Percentiles rank a stretch among this genome's conserved stretches.
Evolutionary conservation across 768 basidiomycete species (phyloP).

Genomic region (Mycena venus): DNA sequence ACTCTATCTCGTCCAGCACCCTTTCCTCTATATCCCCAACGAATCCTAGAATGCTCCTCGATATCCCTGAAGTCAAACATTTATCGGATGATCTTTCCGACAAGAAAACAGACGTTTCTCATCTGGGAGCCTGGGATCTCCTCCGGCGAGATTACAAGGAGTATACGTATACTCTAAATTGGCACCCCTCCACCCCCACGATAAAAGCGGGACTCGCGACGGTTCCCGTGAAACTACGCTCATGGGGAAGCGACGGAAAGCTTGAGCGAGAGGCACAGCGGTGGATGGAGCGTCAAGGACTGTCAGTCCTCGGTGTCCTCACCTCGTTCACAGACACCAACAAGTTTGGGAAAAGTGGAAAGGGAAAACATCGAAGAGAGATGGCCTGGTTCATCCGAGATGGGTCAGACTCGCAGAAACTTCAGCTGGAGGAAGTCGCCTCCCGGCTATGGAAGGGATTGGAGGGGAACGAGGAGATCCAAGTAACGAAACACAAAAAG

Average conservation of each 20-base stretch:
- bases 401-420: constrained; percentile 38
- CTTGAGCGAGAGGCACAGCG: constrained; percentile 54
- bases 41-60: constrained; percentile 31
- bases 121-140: constrained; percentile 80
- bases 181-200: constrained; percentile 48
- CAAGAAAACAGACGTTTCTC: constrained; percentile 78
- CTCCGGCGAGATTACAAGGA: constrained; percentile 97
- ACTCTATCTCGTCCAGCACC: constrained; percentile 40
- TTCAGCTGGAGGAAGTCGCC: constrained; percentile 59
- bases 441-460: constrained; percentile 69
- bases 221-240: constrained; percentile 78
- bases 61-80: constrained; percentile 57
- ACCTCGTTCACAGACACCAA: constrained; percentile 73
- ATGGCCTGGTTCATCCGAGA: constrained; percentile 73
- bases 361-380: constrained; percentile 75
- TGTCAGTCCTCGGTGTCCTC: constrained; percentile 84
- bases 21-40: constrained; percentile 21
- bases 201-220: constrained; percentile 85
- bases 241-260: constrained; percentile 63
- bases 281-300: constrained; percentile 76
- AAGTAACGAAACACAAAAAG: constrained; percentile 65
- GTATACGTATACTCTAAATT: constrained; percentile 68
- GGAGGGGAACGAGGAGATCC: constrained; percentile 66
- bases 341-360: constrained; percentile 50
- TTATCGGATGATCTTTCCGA: constrained; percentile 62